Conservation (phyloP, 139 green algal species). For the Spirogloea muscicola region DNA sequence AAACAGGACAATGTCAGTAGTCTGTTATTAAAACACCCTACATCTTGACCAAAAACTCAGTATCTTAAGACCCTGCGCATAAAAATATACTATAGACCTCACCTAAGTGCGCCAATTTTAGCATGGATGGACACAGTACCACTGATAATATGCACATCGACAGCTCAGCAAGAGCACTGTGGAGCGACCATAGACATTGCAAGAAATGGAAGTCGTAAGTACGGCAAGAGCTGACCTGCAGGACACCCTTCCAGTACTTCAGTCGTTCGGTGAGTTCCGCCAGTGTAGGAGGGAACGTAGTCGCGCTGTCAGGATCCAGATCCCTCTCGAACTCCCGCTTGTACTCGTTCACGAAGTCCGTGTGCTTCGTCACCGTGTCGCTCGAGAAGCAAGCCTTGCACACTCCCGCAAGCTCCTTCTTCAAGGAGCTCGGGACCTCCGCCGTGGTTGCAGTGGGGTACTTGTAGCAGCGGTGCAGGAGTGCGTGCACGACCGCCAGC, state of each 20-base stretch:
- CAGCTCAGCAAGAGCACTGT: too few species aligned
- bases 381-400: slow-evolving; percentile 55
- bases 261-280: slow-evolving; percentile 77
- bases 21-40: too few species aligned
- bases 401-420: slow-evolving; percentile 73
- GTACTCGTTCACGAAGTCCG: slow-evolving; percentile 57
- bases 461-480: slow-evolving; percentile 91
- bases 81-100: too few species aligned
- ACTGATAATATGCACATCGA: too few species aligned
- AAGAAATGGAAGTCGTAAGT: too few species aligned
- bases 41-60: too few species aligned
- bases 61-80: too few species aligned
- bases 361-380: slow-evolving; percentile 59
- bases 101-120: too few species aligned
- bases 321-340: slow-evolving; percentile 83
- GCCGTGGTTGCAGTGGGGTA: slow-evolving; percentile 51
- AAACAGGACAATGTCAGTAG: too few species aligned
- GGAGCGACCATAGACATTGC: too few species aligned
- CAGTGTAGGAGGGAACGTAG: slow-evolving; percentile 74
- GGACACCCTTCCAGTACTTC: slow-evolving; percentile 41
- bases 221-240: slow-evolving; percentile 32
- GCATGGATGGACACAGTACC: too few species aligned
- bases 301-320: slow-evolving; percentile 69
- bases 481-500: slow-evolving; percentile 83
- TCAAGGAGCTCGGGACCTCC: slow-evolving; percentile 69